Evolutionary conservation across 768 basidiomycete species (phyloP), one percentile per base, ranked within the genome.

Genomic region (Boletus rubescentipes): DNA sequence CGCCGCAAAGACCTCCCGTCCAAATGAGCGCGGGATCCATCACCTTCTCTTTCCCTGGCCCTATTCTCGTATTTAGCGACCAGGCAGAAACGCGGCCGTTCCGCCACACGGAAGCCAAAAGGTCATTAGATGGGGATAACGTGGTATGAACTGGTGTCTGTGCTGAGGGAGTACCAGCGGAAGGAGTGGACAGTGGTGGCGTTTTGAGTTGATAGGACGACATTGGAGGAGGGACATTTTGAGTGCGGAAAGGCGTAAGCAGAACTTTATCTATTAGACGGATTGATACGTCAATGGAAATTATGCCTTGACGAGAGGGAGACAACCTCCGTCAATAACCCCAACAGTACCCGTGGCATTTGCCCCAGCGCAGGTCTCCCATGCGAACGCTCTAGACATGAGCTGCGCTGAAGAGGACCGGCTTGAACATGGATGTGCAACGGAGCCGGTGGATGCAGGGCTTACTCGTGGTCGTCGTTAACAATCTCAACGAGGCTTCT

Each of bases 161-260:
- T 38, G 57, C 46, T 34, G 58, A 56, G 34, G 54, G 18, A 26
- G 15, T 8, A 36, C 43, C 35, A 1, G 10, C 4, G 2, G 43
- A 34, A 46, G 54, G 16, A 51, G 51, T 11, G 26, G 59, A 42
- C 10, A 55, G 38, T 12, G 66, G 38, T 12, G 66, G 44, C 49
- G 70, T 18, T 66, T 72, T 42, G 46, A 83, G 72, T 37, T 71
- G 71, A 60, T 79, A 77, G 2, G 92, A 87, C 1, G 86, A 90
- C 93, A 97, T 95, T 0, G 97, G 97, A n/a, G 97, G 97, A n/a
- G 96, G 97, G 5, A 96, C 81, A 65, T 97, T 98, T 72, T 96
- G 91, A 1, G 84, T 81, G 37, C 94, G 82, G 79, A 98, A 98
- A 15, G 97, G 91, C 2, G 96, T 99, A 37, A 99, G 75, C 4